A percentile compares a stretch with the other conserved stretches of the same genome.
Evolutionary conservation across 805 yeast genomes (phyloP).

Genomic region (Sugiyamaella lignohabitans): DNA sequence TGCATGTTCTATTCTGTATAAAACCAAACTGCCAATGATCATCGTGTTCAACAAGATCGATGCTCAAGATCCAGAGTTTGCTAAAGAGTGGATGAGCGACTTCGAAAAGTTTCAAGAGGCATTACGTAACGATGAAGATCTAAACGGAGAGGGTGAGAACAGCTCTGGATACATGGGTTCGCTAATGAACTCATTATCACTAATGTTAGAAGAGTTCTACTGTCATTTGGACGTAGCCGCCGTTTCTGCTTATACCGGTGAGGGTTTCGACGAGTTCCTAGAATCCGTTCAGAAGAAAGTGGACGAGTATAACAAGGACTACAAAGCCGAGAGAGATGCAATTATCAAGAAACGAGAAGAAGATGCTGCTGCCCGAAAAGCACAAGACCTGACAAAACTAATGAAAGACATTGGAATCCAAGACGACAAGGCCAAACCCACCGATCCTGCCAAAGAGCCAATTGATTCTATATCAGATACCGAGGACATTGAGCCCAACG

Average conservation of each 20-base stretch:
- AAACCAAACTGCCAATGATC: slow-evolving; percentile 94
- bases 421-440: slow-evolving; percentile 24
- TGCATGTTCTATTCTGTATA: slow-evolving; percentile 94
- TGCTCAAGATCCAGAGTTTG: slow-evolving; percentile 76
- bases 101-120: slow-evolving; percentile 87
- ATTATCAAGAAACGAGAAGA: slow-evolving; percentile 70
- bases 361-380: slow-evolving; percentile 64
- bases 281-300: slow-evolving; percentile 79
- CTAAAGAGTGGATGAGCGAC: slow-evolving; percentile 95
- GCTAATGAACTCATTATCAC: slow-evolving; percentile 86
- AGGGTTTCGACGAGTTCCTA: slow-evolving; percentile 86
- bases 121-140: slow-evolving; percentile 57
- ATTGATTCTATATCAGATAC: slow-evolving; percentile 50
- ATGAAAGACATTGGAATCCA: slow-evolving; percentile 82
- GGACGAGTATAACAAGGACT: slow-evolving; percentile 77
- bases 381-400: slow-evolving; percentile 59
- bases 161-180: slow-evolving; percentile 92
- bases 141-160: slow-evolving; percentile 49
- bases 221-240: slow-evolving; percentile 86
- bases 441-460: slow-evolving; percentile 51
- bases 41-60: slow-evolving; percentile 95
- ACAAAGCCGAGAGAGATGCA: slow-evolving; percentile 79
- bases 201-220: slow-evolving; percentile 94
- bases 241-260: slow-evolving; percentile 91
- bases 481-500: slow-evolving; percentile 43